Base-by-base conservation (phyloP, 2,329 filamentous ascomycete species). In the Nothophaeocryptopus gaeumannii region DNA sequence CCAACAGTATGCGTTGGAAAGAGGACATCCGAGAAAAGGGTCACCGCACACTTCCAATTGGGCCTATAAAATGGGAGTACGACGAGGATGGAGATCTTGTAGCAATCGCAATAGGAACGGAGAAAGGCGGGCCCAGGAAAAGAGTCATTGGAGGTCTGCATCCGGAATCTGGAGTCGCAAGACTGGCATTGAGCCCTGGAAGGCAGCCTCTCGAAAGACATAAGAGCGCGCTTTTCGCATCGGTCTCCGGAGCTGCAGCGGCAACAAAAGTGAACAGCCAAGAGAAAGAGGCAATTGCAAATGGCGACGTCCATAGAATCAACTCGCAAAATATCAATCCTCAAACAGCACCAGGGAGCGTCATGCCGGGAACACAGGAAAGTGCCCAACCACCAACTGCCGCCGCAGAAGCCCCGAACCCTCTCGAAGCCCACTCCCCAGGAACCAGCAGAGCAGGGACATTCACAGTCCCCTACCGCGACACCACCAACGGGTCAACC, bases 61-160 rank as follows among this genome's bases (percentile, higher is more conserved):
- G 75, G 0, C 75, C 75, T 1, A 72, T 78, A 14, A 71, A 67
- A 49, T 77, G 73, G 74, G 50, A 63, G 34, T 70, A 73, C 51
- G 64, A 68, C 48, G 62, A 62, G 5, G 63, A 71, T 39, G 73
- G 72, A n/a, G 67, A 68, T 31, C 66, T 75, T 61, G 67, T 71
- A 40, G 73, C 74, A 1, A 63, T 73, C 37, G 75, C 73, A 5
- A 69, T 77, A 10, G 75, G 75, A 3, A 67, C 59, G 11, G 68
- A 74, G 46, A 65, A 70, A 20, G 74, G 74, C n/a, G 59, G 65
- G 50, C 69, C 61, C 11, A 62, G 75, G 30, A 61, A 67, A 11
- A 60, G 56, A 32, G 62, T 70, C 16, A 59, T 78, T 16, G 73
- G 73, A 36, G 68, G 64, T 5, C 63, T 75, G 36, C 59, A 64